Conservation (phyloP, 1,139 yeast genomes). For the Zygotorulaspora mrakii region DNA sequence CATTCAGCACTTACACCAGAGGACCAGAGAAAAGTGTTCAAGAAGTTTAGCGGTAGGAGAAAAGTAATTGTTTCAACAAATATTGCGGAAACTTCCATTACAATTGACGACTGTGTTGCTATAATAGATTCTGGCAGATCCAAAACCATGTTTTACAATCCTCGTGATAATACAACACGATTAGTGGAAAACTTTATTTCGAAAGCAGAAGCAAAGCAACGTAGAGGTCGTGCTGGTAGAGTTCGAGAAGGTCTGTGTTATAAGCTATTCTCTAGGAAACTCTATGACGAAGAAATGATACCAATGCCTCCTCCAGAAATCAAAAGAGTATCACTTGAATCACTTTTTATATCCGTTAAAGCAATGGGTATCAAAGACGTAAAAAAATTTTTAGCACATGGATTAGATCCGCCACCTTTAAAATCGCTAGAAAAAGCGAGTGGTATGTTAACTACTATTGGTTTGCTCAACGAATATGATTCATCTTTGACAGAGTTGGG, state of each 20-base stretch:
- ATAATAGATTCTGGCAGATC: constrained; percentile 88
- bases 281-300: constrained; percentile 55
- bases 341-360: constrained; percentile 75
- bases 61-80: constrained; percentile 90
- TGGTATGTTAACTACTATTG: constrained; percentile 59
- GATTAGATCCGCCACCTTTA: constrained; percentile 73
- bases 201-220: constrained; percentile 83
- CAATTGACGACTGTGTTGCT: constrained; percentile 90
- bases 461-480: constrained; percentile 58
- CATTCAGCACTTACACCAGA: constrained; percentile 81
- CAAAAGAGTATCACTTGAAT: constrained; percentile 75
- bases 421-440: constrained; percentile 61
- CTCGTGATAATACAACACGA: constrained; percentile 62
- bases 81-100: constrained; percentile 82
- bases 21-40: constrained; percentile 79
- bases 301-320: constrained; percentile 86
- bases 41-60: constrained; percentile 52
- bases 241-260: constrained; percentile 77
- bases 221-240: constrained; percentile 99
- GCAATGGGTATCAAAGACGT: constrained; percentile 83
- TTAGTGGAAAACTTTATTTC: constrained; percentile 85
- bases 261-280: constrained; percentile 66
- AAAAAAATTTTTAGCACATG: constrained; percentile 60
- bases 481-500: constrained; percentile 69
- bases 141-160: constrained; percentile 69